Base-by-base conservation (phyloP, 768 basidiomycete genomes). In the Mycena leptocephala region DNA sequence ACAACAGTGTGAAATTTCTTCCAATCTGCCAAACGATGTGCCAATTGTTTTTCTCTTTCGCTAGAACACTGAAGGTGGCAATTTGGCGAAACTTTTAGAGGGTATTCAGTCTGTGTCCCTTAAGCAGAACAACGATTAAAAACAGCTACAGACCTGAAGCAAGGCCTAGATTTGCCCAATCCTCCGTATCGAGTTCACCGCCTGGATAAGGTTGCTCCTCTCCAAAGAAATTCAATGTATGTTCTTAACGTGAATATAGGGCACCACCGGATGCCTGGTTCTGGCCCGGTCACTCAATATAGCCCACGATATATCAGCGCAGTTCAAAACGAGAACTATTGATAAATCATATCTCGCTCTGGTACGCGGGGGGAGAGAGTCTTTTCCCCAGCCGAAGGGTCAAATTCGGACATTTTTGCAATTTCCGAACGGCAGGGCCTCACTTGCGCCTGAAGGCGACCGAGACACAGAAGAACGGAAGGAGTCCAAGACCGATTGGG, bases 291-390 rank as follows among this genome's bases (percentile, higher is more conserved):
- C 88, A 26, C 70, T 82, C 6, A 56, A 80, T 20, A 75, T 85
- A 30, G 90, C 92, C 2, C 87, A 86, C 55, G 85, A 89, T n/a
- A 74, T 94, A 4, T 89, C 90, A 0, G 85, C 83, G n/a, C 93
- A 94, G 78, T 92, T 95, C 70, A 82, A 84, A 35, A 74, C 84
- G 32, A 86, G 88, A 51, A 83, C 83, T 0, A 83, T 94, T 14
- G 81, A 86, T 28, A 94, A 94, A 79, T 88, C 88, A 0, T 95
- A 94, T 78, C 87, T 94, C 22, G 94, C 93, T 0, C 82, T 95
- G 33, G 92, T 94, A 1, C 86, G 90, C 28, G 92, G 89, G 20
- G 90, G 90, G 13, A 76, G 78, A 32, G 84, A 88, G 69, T 87
- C 89, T 0, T 92, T 93, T 73, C 70, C 82, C 10, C 74, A 75